Evolutionary conservation across 73 alveolate genomes (phyloP), one percentile per base, ranked within the genome.

Genomic region (Paramecium caudatum): DNA sequence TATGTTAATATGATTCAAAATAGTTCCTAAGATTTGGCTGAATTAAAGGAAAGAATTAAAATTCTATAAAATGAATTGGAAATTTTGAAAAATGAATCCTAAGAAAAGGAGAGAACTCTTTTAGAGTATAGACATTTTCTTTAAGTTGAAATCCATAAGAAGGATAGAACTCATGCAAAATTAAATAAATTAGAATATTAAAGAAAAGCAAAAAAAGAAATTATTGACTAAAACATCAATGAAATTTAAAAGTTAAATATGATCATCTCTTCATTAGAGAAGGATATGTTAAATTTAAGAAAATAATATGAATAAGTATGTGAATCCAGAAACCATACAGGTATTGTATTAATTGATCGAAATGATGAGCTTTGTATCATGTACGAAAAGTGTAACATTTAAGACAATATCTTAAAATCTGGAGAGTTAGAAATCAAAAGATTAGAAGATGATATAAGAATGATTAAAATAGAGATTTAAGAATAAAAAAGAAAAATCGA

Each of bases 311-410:
- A 97, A 85, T 91, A 93, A 81, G 99, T 98, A 4, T 96, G 99
- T 82, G 99, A 96, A 93, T 91, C 97, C 39, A 88, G 99, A 81
- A 97, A 97, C 87, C 96, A 94, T 91, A 97, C 98, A 90, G 99
- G 99, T 33, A 97, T 97, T 19, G 95, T 96, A 94, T 91, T 97
- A 46, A 97, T 97, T 46, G 99, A 97, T 70, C 91, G 99, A 85
- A 97, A 97, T 91, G 99, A 97, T 92, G 99, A 97, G 82, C 92
- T 97, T 45, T 97, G 99, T 85, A 96, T 97, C 69, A 88, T 96
- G 74, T 97, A 97, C 92, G 99, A 97, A 84, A 97, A 97, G 65
- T 91, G 97, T 1, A 97, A 97, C 84, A 97, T 95, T 39, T 96
- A 95, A 63, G 99, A 97, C 82, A 94, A 94, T 74, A 97, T 95